Percentiles rank a stretch among this genome's conserved stretches.
Conservation (phyloP, 495 filamentous ascomycete species). For the Penicillium riverlandense region DNA sequence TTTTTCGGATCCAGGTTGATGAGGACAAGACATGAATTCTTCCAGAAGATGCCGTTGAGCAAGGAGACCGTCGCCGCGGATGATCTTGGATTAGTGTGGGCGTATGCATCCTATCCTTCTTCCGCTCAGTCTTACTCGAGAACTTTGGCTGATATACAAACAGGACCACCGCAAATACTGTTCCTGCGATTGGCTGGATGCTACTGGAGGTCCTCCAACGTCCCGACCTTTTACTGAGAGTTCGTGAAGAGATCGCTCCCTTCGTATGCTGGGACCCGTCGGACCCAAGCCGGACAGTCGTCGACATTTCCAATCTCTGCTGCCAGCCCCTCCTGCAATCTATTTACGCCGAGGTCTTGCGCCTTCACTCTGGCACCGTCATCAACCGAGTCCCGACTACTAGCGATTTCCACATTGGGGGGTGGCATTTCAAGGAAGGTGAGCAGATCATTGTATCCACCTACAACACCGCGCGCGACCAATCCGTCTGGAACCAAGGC, state of each 20-base stretch:
- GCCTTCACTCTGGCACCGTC: constrained; percentile 1
- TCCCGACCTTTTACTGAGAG: not conserved
- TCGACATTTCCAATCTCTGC: not conserved
- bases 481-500: too few species aligned
- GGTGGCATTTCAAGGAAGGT: not conserved
- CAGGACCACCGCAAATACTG: not conserved
- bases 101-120: too few species aligned
- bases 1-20: too few species aligned
- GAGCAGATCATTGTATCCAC: too few species aligned
- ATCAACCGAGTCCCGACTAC: constrained; percentile 1
- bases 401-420: not conserved
- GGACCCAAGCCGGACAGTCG: too few species aligned
- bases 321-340: not conserved
- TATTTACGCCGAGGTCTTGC: constrained; percentile 1
- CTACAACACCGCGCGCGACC: too few species aligned
- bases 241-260: not conserved
- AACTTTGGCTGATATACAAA: not conserved
- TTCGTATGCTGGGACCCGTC: too few species aligned
- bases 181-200: constrained; percentile 1
- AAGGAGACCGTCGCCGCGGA: too few species aligned
- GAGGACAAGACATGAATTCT: too few species aligned
- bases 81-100: too few species aligned
- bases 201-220: constrained; percentile 1
- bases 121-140: too few species aligned
- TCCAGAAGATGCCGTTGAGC: too few species aligned